phyloP scores from a whole-genome alignment of 2,329 filamentous ascomycete species.

The Sclerotinia subarctica region DNA sequence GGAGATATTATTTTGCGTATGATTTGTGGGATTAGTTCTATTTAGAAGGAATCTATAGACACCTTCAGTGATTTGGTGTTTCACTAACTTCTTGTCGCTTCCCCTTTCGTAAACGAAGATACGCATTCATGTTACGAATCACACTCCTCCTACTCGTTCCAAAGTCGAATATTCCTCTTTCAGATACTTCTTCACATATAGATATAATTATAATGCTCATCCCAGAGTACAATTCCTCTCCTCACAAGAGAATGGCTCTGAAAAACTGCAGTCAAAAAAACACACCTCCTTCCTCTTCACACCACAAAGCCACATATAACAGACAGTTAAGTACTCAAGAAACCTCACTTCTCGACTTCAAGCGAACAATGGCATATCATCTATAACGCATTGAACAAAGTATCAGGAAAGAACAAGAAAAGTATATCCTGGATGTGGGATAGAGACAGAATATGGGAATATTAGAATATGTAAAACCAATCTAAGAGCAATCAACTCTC shows the following conservation, averaged over 20 bases:
- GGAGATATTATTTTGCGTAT: not conserved
- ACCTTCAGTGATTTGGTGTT: no score
- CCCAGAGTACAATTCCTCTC: no score
- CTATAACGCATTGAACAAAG: not conserved
- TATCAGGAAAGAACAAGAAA: not conserved
- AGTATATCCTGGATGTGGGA: no score
- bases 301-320: no score
- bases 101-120: not conserved
- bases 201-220: not conserved
- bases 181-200: not conserved
- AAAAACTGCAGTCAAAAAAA: not conserved
- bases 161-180: not conserved
- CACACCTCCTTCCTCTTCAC: no score
- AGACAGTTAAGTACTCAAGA: no score
- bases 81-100: not conserved
- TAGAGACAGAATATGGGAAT: no score
- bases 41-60: not conserved
- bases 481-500: no score
- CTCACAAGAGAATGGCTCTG: not conserved
- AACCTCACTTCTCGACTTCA: not conserved
- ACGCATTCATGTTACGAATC: not conserved
- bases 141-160: not conserved
- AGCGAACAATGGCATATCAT: not conserved
- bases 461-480: no score
- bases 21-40: not conserved